phyloP scores from a whole-genome alignment of 768 basidiomycete genomes.

The Termitomyces sp. region DNA sequence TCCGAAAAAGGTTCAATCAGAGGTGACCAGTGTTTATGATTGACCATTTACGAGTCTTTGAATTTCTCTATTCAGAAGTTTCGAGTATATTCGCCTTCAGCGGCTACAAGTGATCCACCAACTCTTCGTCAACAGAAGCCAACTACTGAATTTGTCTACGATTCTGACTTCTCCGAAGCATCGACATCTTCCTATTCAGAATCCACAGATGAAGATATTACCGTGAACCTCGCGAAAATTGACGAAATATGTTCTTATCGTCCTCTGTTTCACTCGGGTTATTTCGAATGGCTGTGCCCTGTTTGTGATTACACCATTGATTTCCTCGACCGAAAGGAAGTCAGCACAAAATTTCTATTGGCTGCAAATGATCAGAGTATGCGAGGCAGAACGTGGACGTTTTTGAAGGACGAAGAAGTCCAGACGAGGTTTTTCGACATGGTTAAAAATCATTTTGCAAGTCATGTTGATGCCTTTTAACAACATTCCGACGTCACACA shows the following conservation, averaged over 20 bases:
- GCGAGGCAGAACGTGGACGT: constrained; percentile 27
- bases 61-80: not conserved
- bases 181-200: constrained; percentile 40
- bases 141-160: constrained; percentile 29
- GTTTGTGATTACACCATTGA: constrained; percentile 43
- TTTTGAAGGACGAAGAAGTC: constrained; percentile 24
- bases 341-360: constrained; percentile 22
- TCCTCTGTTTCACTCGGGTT: constrained; percentile 34
- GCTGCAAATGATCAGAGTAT: constrained; percentile 18
- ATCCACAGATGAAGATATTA: constrained; percentile 24
- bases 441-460: constrained; percentile 24
- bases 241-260: constrained; percentile 22
- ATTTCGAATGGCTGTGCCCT: constrained; percentile 51
- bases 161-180: constrained; percentile 52
- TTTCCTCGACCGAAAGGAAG: constrained; percentile 32
- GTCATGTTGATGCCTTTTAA: not conserved
- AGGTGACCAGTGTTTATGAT: not conserved
- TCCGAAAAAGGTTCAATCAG: constrained; percentile 3
- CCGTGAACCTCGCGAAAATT: constrained; percentile 5
- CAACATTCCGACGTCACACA: not conserved
- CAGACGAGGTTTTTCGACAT: constrained; percentile 16
- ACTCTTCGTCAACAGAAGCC: not conserved
- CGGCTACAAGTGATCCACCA: not conserved
- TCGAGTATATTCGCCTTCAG: not conserved
- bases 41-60: not conserved